Conservation (phyloP, 2,329 filamentous ascomycete species). For the Ophiostoma piceae region DNA sequence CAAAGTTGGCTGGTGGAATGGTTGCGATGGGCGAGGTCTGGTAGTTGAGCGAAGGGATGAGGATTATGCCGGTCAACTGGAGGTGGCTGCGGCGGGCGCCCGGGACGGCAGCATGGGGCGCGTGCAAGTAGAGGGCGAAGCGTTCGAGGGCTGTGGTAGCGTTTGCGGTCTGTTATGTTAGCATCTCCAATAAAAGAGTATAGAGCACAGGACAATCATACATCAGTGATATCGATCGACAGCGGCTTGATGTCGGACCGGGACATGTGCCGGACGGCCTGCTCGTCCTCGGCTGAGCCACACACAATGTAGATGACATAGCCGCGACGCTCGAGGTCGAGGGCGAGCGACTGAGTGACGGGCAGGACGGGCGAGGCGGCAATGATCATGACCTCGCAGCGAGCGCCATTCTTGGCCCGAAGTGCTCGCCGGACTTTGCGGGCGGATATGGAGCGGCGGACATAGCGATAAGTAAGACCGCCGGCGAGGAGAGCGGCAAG, state of each 20-base stretch:
- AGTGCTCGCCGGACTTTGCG: conserved; percentile 69
- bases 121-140: conserved; percentile 66
- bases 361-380: conserved; percentile 83
- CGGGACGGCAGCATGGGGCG: conserved; percentile 69
- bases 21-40: conserved; percentile 80
- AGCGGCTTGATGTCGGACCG: conserved; percentile 77
- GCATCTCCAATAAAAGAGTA: conserved; percentile 10
- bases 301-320: conserved; percentile 93
- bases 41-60: conserved; percentile 77
- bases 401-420: conserved; percentile 73
- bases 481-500: conserved; percentile 65
- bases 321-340: conserved; percentile 84
- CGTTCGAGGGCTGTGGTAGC: conserved; percentile 64
- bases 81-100: conserved; percentile 71
- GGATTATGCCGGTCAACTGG: conserved; percentile 69
- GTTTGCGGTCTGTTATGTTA: conserved; percentile 52
- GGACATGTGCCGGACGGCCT: conserved; percentile 68
- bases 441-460: conserved; percentile 49
- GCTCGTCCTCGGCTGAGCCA: conserved; percentile 77
- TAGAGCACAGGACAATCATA: conserved; percentile 24
- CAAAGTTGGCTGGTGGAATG: conserved; percentile 75
- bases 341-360: conserved; percentile 72
- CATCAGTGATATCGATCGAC: conserved; percentile 72
- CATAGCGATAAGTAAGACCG: conserved; percentile 53
- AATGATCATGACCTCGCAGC: conserved; percentile 80